Base-by-base conservation (phyloP, 2,329 filamentous ascomycete species). In the Trichoderma sp. region DNA sequence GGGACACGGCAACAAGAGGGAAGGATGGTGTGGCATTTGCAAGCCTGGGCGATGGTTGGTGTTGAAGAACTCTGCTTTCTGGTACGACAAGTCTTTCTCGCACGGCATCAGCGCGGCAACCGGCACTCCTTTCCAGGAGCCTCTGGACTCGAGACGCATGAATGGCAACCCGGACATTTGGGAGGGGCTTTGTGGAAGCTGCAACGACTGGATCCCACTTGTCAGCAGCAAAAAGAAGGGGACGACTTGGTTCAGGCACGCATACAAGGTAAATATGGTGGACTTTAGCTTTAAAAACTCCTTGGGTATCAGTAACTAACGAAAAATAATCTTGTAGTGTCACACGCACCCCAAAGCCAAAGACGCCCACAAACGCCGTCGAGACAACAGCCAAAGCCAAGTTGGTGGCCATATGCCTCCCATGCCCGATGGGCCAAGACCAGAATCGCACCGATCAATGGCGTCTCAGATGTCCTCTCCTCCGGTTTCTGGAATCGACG, bases 11-110 rank as follows among this genome's bases (percentile, higher is more conserved):
- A 94, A 94, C 82, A 94, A 95, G 84, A 91, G 93, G 56, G 93
- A 95, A 80, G 93, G 93, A 4, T 97, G 93, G 93, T 97, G 93
- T 77, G 93, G 93, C 26, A 92, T 95, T 76, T 97, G 93, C 84
- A 95, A 94, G 80, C 92, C 93, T 3, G 93, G 93, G 3, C 87
- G 93, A 64, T 97, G 94, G 94, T 87, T 95, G 69, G 93, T 95
- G 18, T 85, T 97, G 72, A 97, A 96, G 84, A 96, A 97, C 82
- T 95, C 92, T 70, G 93, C 93, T 7, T 97, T 93, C 80, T 97
- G 94, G 93, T 97, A 97, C 81, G 93, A 97, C 84, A 95, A 96
- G 85, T 93, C 91, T 71, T 97, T 96, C 80, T 93, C 92, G 2
- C 94, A 97, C 78, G 93, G 93, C 64, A 93, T 97, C 80, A 94